phyloP scores from a whole-genome alignment of 768 basidiomycete genomes.

The Rhodosporidiobolus odoratus region DNA sequence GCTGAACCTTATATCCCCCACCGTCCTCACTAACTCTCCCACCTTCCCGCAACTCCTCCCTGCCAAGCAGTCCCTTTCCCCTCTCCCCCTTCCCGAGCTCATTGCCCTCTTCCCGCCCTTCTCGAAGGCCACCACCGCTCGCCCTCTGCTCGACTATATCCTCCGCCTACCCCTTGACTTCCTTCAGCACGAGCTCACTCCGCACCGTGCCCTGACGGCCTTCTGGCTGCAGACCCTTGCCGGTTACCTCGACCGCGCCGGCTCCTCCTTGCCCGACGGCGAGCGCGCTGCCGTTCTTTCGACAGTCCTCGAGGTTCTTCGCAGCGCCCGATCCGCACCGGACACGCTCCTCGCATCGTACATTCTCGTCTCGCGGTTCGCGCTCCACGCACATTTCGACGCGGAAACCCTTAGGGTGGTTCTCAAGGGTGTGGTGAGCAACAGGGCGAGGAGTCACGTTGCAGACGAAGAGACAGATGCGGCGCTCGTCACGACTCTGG shows the following conservation, averaged over 20 bases:
- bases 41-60: conserved; percentile 59
- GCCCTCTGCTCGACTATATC: conserved; percentile 68
- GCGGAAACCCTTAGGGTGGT: conserved; percentile 60
- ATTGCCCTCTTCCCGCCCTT: conserved; percentile 47
- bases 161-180: conserved; percentile 59
- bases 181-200: conserved; percentile 47
- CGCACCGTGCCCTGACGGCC: conserved; percentile 66
- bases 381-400: conserved; percentile 61
- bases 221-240: conserved; percentile 77
- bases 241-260: conserved; percentile 64
- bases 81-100: conserved; percentile 65
- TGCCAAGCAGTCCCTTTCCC: conserved; percentile 70
- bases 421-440: conserved; percentile 52
- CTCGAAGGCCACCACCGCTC: conserved; percentile 63
- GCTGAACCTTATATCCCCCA: conserved; percentile 66
- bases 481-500: conserved; percentile 57
- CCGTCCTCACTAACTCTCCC: not conserved
- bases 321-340: conserved; percentile 22
- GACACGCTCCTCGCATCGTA: conserved; percentile 50
- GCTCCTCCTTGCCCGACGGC: conserved; percentile 45
- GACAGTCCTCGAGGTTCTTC: conserved; percentile 40
- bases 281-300: conserved; percentile 41
- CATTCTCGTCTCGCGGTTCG: conserved; percentile 64
- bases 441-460: conserved; percentile 48
- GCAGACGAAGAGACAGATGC: conserved; percentile 36